A percentile compares a stretch with the other conserved stretches of the same genome.
These are phyloP conservation scores for Hyphopichia fennica DNA, from an alignment of 1,139 yeast species.

Conservation along the genomic window DNA sequence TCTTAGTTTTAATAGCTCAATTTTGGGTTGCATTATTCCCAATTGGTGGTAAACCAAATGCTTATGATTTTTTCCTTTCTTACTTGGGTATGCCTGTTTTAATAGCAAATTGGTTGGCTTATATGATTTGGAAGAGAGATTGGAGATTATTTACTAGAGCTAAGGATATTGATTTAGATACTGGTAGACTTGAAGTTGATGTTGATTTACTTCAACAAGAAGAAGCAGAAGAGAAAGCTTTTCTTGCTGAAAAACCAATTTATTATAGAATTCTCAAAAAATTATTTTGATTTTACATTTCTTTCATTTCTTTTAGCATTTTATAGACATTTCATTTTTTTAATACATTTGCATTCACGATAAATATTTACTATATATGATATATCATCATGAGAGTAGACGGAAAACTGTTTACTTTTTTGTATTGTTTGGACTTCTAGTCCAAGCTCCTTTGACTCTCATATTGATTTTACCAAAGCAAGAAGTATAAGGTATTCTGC, in stretches of 20 bases:
- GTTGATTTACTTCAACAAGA: conserved; percentile 30
- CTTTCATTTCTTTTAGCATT: too few species aligned
- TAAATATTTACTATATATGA: background rate
- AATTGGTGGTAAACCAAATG: conserved; percentile 20
- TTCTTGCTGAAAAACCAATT: conserved; percentile 22
- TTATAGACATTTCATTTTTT: background rate
- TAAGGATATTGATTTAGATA: conserved; percentile 28
- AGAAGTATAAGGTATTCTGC: conserved; percentile 25
- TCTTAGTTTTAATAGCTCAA: conserved; percentile 28
- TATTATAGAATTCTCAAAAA: conserved; percentile 17
- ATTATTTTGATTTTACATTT: conserved; percentile 20
- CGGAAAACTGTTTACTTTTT: too few species aligned
- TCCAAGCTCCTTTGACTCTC: conserved; percentile 40
- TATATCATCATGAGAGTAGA: too few species aligned
- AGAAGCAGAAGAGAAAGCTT: conserved; percentile 27
- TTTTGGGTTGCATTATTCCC: conserved; percentile 32
- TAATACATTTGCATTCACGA: background rate
- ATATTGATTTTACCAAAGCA: conserved; percentile 43
- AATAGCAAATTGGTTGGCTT: conserved; percentile 22
- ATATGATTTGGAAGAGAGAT: conserved; percentile 24
- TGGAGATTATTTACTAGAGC: conserved; percentile 23
- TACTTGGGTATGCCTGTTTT: conserved; percentile 28
- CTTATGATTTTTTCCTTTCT: conserved; percentile 21
- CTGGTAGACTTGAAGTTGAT: conserved; percentile 32
- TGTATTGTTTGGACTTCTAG: conserved; percentile 21